Evolutionary conservation across 2,329 filamentous ascomycete species (phyloP), one percentile per base, ranked within the genome.

Genomic region (Fusarium denticulatum): DNA sequence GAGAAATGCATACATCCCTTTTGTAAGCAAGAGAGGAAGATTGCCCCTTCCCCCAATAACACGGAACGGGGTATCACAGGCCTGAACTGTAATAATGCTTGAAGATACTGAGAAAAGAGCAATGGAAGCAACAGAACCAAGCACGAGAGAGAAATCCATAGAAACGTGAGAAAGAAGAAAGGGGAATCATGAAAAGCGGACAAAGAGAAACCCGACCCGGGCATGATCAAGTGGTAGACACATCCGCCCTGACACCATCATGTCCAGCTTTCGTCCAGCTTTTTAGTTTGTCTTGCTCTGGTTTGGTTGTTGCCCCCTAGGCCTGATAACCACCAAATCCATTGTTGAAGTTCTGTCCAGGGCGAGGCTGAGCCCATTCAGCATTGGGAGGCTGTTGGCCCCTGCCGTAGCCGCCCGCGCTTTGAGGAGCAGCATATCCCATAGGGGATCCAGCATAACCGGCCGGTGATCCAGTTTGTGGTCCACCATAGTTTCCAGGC

Each of bases 331-430:
- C 87, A 73, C 87, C 86, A 80, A 90, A 92, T 67, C 89, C 89
- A 76, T 89, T 90, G 77, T 81, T 83, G 81, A 88, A 90, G 80
- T 87, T 89, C 80, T 90, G 88, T 62, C 85, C 85, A 32, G 84
- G 85, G 58, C 83, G 83, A 57, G 85, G 83, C 79, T 88, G 86
- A 62, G 83, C 81, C 88, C 88, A 89, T 78, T 89, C 88, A 71
- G 85, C 79, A 73, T 88, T 88, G 45, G 88, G 87, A 43, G 86
- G 85, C 79, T 88, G 87, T 77, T 90, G 89, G 74, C 93, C 94
- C 80, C 94, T 94, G 72, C 94, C 94, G 80, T 95, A 97, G 70
- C 94, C 94, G 78, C 93, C 94, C 77, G 93, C 93, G 80, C 92
- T 96, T 76, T 92, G 88, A 77, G 89, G 92, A 73, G 87, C 91